phyloP scores from a whole-genome alignment of 805 yeast species.

The Suhomyces vadensis region DNA sequence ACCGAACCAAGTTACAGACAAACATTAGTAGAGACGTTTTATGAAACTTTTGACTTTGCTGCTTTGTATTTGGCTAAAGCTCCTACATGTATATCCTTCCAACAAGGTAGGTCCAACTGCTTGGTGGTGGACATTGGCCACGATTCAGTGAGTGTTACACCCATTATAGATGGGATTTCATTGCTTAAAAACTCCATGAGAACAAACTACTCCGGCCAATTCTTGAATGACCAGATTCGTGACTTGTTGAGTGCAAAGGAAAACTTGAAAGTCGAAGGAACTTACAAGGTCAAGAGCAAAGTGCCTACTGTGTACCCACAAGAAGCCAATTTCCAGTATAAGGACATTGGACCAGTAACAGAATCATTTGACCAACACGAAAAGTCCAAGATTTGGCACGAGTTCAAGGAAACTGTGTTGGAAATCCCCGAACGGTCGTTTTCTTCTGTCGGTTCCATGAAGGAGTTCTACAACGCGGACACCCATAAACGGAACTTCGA shows the following conservation, averaged over 20 bases:
- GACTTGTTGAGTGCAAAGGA: constrained; percentile 36
- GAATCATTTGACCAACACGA: constrained; percentile 58
- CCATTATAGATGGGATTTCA: constrained; percentile 80
- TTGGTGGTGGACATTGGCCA: constrained; percentile 86
- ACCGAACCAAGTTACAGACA: constrained; percentile 64
- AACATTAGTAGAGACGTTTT: constrained; percentile 67
- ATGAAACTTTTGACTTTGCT: constrained; percentile 70
- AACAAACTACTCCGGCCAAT: constrained; percentile 75
- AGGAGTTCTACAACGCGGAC: constrained; percentile 29
- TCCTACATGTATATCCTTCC: constrained; percentile 87
- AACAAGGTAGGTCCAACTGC: constrained; percentile 85
- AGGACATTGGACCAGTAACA: constrained; percentile 37
- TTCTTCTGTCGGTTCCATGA: constrained; percentile 18
- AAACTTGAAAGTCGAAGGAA: constrained; percentile 30
- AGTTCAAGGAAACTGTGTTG: constrained; percentile 71
- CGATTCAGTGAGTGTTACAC: constrained; percentile 73
- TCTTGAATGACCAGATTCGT: constrained; percentile 53
- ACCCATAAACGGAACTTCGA: constrained; percentile 56
- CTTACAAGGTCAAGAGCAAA: constrained; percentile 54
- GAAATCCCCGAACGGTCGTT: constrained; percentile 50
- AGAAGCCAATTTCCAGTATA: constrained; percentile 22
- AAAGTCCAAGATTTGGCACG: constrained; percentile 56
- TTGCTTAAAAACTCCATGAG: constrained; percentile 66
- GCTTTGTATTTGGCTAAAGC: constrained; percentile 79
- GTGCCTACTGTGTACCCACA: constrained; percentile 33